Evolutionary conservation across 179 eudicot genomes (phyloP).

Genomic region (Corrigiola litoralis): DNA sequence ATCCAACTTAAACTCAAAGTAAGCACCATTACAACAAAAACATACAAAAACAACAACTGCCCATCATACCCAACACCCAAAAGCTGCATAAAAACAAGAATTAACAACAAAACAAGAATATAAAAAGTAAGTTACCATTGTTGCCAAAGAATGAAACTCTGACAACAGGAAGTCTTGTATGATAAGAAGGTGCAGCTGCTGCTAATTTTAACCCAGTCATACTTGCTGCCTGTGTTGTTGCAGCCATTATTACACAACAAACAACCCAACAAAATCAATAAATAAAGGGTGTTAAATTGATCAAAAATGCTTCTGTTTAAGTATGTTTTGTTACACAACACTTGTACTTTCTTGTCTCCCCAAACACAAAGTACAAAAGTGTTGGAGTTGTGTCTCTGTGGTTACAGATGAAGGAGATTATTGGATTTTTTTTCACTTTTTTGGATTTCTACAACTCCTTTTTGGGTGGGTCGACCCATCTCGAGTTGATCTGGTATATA

Average conservation of each 20-base stretch:
- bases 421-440: constrained; percentile 1
- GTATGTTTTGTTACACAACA: background rate
- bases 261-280: too few relatives aligned
- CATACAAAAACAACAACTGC: background rate
- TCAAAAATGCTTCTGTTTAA: background rate
- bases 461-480: constrained; percentile 1
- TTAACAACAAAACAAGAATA: background rate
- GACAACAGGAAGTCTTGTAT: constrained; percentile 28
- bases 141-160: constrained; percentile 30
- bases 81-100: background rate
- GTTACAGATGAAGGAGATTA: constrained; percentile 12
- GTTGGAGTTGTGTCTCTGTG: background rate
- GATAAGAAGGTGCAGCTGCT: constrained; percentile 26
- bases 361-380: too few relatives aligned
- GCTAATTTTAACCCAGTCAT: constrained; percentile 31
- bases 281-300: too few relatives aligned
- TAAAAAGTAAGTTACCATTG: constrained; percentile 26
- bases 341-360: background rate
- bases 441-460: background rate
- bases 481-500: too few relatives aligned
- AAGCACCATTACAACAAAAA: background rate
- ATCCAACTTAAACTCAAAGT: background rate
- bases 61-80: constrained; percentile 8
- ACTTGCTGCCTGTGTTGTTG: constrained; percentile 22
- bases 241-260: constrained; percentile 1